A percentile compares a stretch with the other conserved stretches of the same genome.
Conservation (phyloP, 805 yeast genomes). For the Metschnikowia gruessii region DNA sequence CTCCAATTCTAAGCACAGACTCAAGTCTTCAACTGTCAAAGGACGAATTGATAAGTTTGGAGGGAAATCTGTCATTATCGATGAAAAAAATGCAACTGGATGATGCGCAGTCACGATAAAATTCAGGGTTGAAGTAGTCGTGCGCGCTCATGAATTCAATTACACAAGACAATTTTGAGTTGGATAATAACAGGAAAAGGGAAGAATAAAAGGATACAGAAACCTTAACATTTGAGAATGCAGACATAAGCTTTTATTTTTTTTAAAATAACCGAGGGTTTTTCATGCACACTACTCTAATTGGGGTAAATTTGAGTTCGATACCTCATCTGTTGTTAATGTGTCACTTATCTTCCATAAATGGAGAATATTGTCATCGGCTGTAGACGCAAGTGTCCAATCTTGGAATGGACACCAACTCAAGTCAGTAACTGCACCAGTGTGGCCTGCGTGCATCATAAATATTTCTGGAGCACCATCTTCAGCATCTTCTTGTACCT, state of each 20-base stretch:
- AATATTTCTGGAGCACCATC: constrained; percentile 87
- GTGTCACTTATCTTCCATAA: constrained; percentile 49
- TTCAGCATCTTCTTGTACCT: constrained; percentile 80
- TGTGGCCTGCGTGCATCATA: constrained; percentile 93
- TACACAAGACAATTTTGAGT: background rate
- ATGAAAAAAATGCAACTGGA: background rate
- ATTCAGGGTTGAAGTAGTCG: constrained; percentile 6
- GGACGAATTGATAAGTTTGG: constrained; percentile 41
- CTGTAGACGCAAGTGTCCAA: constrained; percentile 71
- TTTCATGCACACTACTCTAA: constrained; percentile 23
- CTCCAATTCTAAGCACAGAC: constrained; percentile 62
- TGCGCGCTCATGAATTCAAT: constrained; percentile 7
- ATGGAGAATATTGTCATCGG: constrained; percentile 60
- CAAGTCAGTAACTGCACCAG: constrained; percentile 71
- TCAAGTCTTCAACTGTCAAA: constrained; percentile 49
- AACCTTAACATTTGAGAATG: too few species aligned
- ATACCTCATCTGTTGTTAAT: constrained; percentile 23
- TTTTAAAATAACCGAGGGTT: too few species aligned
- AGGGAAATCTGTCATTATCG: constrained; percentile 43
- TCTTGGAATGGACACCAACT: constrained; percentile 67
- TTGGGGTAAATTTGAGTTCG: constrained; percentile 17
- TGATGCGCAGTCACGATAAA: background rate
- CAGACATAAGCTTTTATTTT: too few species aligned
- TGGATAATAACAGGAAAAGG: background rate
- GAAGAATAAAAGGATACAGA: too few species aligned